Evolutionary conservation across 2,329 filamentous ascomycete species (phyloP).

Genomic region (Volutella citrinella): DNA sequence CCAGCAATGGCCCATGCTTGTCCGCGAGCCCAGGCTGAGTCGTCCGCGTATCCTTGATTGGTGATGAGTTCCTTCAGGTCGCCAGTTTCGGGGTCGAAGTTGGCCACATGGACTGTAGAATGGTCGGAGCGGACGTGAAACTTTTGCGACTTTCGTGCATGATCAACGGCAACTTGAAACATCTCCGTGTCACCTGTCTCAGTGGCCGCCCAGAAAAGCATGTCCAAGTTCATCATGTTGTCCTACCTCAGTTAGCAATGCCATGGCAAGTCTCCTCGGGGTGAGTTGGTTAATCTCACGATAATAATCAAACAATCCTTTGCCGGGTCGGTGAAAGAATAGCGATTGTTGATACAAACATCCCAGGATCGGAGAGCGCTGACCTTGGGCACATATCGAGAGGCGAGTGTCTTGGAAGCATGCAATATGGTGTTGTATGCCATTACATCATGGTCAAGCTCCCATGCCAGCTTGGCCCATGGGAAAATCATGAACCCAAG

Average conservation of each 20-base stretch:
- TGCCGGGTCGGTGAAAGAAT: conserved; percentile 32
- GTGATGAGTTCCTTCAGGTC: conserved; percentile 39
- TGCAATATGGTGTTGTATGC: conserved; percentile 32
- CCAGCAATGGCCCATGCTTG: conserved; percentile 49
- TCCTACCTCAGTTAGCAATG: conserved; percentile 20
- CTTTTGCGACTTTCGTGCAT: conserved; percentile 37
- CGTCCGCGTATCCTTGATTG: conserved; percentile 43
- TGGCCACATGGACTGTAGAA: conserved; percentile 42
- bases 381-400: conserved; percentile 32
- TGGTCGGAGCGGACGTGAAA: conserved; percentile 37
- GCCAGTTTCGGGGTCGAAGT: conserved; percentile 41
- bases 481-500: conserved; percentile 43
- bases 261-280: accelerated
- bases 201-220: conserved; percentile 39
- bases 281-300: conserved; percentile 21
- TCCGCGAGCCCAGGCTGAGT: conserved; percentile 44
- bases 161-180: conserved; percentile 32
- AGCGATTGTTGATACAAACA: conserved; percentile 36
- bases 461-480: conserved; percentile 36
- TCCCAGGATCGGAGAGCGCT: conserved; percentile 43
- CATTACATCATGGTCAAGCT: conserved; percentile 33
- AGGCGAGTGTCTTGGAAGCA: conserved; percentile 34
- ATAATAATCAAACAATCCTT: conserved; percentile 41
- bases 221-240: conserved; percentile 40
- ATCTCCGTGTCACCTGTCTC: conserved; percentile 30